Percentiles rank a stretch among this genome's conserved stretches.
Conservation (phyloP, 1,284 basidiomycete genomes). For the Ganoderma multipileum region DNA sequence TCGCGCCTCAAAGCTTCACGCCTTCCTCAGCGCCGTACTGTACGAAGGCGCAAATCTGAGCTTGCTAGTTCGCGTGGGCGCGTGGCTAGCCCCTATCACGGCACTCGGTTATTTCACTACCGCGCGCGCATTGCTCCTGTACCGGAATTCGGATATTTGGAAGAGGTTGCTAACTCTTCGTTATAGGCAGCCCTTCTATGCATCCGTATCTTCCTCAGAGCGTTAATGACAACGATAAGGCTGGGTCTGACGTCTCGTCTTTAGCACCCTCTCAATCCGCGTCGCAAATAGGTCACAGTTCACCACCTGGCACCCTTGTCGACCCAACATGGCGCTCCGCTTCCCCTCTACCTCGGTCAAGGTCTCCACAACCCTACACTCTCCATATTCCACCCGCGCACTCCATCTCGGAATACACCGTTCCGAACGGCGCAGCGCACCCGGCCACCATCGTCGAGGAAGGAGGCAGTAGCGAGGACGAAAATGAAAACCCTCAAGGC, state of each 20-base stretch:
- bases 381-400: conserved; percentile 62
- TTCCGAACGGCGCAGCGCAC: conserved; percentile 51
- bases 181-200: conserved; percentile 27
- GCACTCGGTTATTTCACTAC: neutral
- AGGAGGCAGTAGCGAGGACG: conserved; percentile 43
- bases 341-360: conserved; percentile 14
- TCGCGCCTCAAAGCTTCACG: too few relatives aligned
- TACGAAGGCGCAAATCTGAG: neutral
- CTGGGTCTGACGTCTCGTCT: conserved; percentile 44
- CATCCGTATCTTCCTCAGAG: conserved; percentile 32
- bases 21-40: neutral
- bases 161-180: conserved; percentile 5
- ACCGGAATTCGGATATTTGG: neutral
- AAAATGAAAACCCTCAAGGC: conserved; percentile 38
- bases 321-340: conserved; percentile 17
- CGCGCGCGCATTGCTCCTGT: neutral
- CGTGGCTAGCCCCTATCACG: too few relatives aligned
- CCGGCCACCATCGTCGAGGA: conserved; percentile 48
- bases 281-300: conserved; percentile 40
- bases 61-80: too few relatives aligned
- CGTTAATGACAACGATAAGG: conserved; percentile 33
- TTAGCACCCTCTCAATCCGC: conserved; percentile 54
- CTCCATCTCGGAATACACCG: conserved; percentile 53
- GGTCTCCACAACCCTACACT: conserved; percentile 31
- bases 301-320: conserved; percentile 7